Percentiles rank a stretch among this genome's conserved stretches.
Conservation (phyloP, 2,329 filamentous ascomycete genomes). For the Epichloe typhina region DNA sequence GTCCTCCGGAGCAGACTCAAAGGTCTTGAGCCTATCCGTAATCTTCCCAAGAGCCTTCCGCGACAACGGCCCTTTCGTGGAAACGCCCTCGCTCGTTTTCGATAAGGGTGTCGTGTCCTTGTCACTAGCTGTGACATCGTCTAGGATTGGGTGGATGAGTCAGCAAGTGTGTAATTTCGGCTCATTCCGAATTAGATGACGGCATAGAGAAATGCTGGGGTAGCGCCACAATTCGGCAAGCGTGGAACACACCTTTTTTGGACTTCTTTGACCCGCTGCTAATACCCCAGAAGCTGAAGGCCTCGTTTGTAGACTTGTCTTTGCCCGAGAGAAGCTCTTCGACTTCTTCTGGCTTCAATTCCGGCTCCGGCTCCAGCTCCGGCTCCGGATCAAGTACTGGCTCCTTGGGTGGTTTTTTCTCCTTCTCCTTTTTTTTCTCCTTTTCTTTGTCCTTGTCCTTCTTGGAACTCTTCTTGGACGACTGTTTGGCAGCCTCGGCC, state of each 20-base stretch:
- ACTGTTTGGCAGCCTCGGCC: constrained; percentile 20
- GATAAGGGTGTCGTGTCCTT: constrained; percentile 29
- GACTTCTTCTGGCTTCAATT: constrained; percentile 29
- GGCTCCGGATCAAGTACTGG: constrained; percentile 1
- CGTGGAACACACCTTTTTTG: constrained; percentile 23
- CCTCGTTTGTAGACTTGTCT: constrained; percentile 22
- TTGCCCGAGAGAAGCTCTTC: constrained; percentile 27
- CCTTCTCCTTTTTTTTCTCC: constrained; percentile 11
- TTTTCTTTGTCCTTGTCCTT: constrained; percentile 16
- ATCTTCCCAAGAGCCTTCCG: constrained; percentile 40
- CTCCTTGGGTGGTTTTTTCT: constrained; percentile 9
- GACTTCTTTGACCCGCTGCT: constrained; percentile 28
- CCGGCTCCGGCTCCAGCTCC: constrained; percentile 11
- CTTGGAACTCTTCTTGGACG: constrained; percentile 25
- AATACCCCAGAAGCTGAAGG: constrained; percentile 45
- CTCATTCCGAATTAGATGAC: constrained; percentile 13
- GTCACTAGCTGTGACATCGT: constrained; percentile 25
- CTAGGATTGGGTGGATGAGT: constrained; percentile 33
- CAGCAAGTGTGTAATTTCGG: constrained; percentile 33
- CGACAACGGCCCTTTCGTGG: constrained; percentile 25
- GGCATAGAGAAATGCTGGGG: constrained; percentile 6
- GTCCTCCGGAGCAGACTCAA: constrained; percentile 32
- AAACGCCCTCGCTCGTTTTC: constrained; percentile 20
- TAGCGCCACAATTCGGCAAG: constrained; percentile 7
- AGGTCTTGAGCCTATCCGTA: constrained; percentile 42